phyloP scores from a whole-genome alignment of 495 filamentous ascomycete species.

The Tuber umbilicatum region DNA sequence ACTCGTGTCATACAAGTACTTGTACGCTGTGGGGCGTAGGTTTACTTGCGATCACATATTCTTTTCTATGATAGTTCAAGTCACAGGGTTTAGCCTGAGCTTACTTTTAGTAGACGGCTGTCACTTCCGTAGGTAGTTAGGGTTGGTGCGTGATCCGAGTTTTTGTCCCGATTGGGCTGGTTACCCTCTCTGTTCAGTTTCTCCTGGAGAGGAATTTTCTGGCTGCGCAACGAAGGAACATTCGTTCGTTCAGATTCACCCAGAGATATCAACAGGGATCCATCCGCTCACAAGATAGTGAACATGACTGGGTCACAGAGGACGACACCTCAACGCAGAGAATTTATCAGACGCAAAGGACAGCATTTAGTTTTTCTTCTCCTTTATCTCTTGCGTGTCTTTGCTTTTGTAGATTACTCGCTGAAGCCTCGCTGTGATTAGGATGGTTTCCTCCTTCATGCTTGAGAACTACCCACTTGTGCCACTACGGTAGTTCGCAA shows the following conservation, averaged over 20 bases:
- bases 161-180: background rate
- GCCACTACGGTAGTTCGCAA: too few relatives aligned
- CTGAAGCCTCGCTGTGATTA: too few relatives aligned
- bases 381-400: too few relatives aligned
- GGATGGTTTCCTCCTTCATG: too few relatives aligned
- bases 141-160: too few relatives aligned
- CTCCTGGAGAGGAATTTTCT: background rate
- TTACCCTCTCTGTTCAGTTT: background rate
- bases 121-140: background rate
- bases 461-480: too few relatives aligned
- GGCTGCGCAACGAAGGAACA: background rate
- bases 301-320: background rate
- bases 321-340: background rate
- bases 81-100: background rate
- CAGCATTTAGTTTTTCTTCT: too few relatives aligned
- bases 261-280: background rate
- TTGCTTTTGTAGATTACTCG: too few relatives aligned
- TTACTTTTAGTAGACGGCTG: too few relatives aligned
- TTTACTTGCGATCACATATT: background rate
- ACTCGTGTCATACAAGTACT: too few relatives aligned
- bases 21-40: background rate
- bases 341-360: too few relatives aligned
- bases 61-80: background rate
- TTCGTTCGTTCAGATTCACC: background rate
- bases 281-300: background rate